phyloP scores from a whole-genome alignment of 768 basidiomycete species.

The Tulasnella calospora region DNA sequence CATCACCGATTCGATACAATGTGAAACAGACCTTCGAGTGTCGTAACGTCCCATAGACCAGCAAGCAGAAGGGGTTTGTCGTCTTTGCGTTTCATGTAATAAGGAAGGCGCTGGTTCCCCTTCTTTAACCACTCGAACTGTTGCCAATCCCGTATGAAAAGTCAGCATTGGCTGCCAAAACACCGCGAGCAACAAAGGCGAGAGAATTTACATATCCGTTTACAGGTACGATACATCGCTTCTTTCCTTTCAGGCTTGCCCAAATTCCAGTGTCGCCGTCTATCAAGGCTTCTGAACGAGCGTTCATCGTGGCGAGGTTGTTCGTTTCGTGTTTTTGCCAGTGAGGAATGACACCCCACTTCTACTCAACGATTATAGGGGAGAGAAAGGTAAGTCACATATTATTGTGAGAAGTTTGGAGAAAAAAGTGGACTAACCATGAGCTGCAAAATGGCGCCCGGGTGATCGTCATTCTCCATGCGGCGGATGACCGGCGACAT shows the following conservation, averaged over 20 bases:
- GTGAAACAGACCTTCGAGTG: constrained; percentile 52
- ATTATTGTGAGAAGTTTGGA: constrained; percentile 40
- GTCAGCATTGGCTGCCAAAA: not conserved
- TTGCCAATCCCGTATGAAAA: not conserved
- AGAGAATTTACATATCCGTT: constrained; percentile 52
- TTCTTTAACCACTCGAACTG: constrained; percentile 92
- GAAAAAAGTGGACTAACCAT: constrained; percentile 61
- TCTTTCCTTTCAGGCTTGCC: constrained; percentile 72
- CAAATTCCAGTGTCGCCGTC: constrained; percentile 73
- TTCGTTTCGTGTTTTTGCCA: constrained; percentile 75
- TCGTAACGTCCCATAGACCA: constrained; percentile 72
- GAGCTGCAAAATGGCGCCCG: constrained; percentile 34
- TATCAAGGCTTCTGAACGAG: constrained; percentile 73
- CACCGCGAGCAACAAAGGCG: not conserved
- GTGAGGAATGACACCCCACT: constrained; percentile 85
- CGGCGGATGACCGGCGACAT: constrained; percentile 69
- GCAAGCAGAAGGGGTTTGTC: constrained; percentile 71
- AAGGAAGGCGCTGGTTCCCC: constrained; percentile 70
- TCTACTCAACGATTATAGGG: not conserved
- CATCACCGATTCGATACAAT: not conserved
- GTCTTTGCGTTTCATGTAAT: constrained; percentile 70
- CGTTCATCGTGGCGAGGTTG: constrained; percentile 80
- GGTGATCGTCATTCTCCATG: constrained; percentile 36
- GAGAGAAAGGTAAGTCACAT: not conserved
- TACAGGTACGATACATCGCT: constrained; percentile 79